Conservation (phyloP, 2,329 filamentous ascomycete genomes). For the Pseudogymnoascus sp. region DNA sequence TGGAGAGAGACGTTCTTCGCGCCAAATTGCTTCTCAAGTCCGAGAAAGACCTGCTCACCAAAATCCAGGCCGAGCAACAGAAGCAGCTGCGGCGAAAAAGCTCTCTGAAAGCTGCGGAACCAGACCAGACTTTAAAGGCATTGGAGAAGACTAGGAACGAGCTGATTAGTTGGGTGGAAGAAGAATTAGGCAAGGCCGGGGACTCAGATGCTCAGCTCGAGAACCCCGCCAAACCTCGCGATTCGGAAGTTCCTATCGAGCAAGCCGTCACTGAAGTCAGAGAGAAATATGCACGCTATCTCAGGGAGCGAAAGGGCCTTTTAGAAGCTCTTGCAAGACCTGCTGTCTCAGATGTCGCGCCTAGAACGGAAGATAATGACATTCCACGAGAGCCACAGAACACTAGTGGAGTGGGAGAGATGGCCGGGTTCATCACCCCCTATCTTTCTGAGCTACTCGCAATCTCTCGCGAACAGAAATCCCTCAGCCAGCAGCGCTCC, state of each 20-base stretch:
- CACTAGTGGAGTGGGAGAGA: slow-evolving; percentile 17
- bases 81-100: slow-evolving; percentile 3
- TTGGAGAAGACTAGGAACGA: slow-evolving; percentile 49
- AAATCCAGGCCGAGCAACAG: slow-evolving; percentile 37
- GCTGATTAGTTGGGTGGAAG: slow-evolving; percentile 58
- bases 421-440: slow-evolving; percentile 43
- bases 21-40: slow-evolving; percentile 48
- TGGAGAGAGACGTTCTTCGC: slow-evolving; percentile 52
- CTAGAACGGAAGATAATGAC: background rate
- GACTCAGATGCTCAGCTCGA: slow-evolving; percentile 19
- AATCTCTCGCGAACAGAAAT: slow-evolving; percentile 49
- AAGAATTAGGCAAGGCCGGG: slow-evolving; percentile 46
- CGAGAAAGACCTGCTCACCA: slow-evolving; percentile 48
- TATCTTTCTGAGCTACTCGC: slow-evolving; percentile 47
- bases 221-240: slow-evolving; percentile 6
- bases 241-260: slow-evolving; percentile 2
- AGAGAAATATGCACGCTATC: slow-evolving; percentile 7
- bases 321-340: slow-evolving; percentile 6
- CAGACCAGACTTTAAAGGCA: slow-evolving; percentile 34
- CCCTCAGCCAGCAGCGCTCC: slow-evolving; percentile 49
- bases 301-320: background rate
- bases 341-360: slow-evolving; percentile 15
- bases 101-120: slow-evolving; percentile 10
- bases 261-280: slow-evolving; percentile 3
- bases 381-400: background rate